Conservation (phyloP, 2,329 filamentous ascomycete species). For the Colletotrichum karsti region DNA sequence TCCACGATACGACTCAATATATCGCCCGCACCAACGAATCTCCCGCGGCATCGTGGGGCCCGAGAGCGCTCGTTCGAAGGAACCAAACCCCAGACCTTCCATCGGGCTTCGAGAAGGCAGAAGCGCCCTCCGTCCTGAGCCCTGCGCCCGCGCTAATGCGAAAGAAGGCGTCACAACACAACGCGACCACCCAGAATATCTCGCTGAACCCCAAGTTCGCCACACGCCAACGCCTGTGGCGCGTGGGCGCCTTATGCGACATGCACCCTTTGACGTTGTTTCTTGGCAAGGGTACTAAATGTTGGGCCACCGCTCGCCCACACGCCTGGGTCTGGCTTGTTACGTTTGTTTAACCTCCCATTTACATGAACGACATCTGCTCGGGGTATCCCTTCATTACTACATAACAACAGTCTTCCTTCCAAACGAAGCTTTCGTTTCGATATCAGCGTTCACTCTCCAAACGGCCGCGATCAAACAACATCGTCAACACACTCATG, state of each 20-base stretch:
- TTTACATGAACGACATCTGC: neutral
- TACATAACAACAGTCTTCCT: slow-evolving; percentile 14
- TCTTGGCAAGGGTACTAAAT: slow-evolving; percentile 20
- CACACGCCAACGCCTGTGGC: slow-evolving; percentile 10
- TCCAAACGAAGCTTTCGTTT: too few species aligned
- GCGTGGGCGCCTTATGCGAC: neutral
- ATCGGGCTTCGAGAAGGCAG: neutral
- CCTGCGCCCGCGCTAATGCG: slow-evolving; percentile 29
- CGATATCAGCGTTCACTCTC: neutral
- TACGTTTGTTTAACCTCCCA: neutral
- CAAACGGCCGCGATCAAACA: neutral
- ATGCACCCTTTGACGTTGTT: slow-evolving; percentile 3
- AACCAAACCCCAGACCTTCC: neutral
- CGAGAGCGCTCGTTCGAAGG: neutral
- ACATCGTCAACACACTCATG: neutral
- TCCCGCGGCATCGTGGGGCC: neutral
- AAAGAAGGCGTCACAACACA: slow-evolving; percentile 2
- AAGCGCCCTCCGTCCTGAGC: slow-evolving; percentile 15
- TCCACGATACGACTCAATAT: neutral
- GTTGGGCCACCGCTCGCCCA: neutral
- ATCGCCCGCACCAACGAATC: too few species aligned
- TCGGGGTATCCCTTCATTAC: neutral
- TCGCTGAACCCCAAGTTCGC: neutral
- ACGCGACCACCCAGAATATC: neutral
- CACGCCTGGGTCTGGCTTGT: neutral